Percentiles rank a stretch among this genome's conserved stretches.
These are phyloP conservation scores for Metarhizium rileyi DNA, from an alignment of 2,329 filamentous ascomycete genomes.

Conservation along the genomic window DNA sequence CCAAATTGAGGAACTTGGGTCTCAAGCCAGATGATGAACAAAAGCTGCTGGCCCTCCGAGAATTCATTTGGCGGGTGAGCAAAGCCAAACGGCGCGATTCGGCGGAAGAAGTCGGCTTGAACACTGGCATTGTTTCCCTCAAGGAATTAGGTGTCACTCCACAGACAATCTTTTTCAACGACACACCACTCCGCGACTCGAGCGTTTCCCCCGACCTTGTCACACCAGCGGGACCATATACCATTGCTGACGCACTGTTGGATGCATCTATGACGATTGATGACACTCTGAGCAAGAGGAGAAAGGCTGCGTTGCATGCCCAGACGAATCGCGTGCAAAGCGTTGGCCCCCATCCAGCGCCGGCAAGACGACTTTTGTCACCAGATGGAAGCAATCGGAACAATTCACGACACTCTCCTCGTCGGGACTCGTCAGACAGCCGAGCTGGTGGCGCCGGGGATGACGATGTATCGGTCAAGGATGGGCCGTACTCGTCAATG, in stretches of 20 bases:
- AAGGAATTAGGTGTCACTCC: conserved; percentile 68
- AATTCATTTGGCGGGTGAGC: conserved; percentile 85
- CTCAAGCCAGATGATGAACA: conserved; percentile 76
- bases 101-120: conserved; percentile 22
- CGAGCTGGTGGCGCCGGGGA: conserved; percentile 17
- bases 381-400: conserved; percentile 19
- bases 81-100: conserved; percentile 55
- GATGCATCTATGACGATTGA: conserved; percentile 88
- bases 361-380: conserved; percentile 19
- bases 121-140: conserved; percentile 51
- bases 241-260: conserved; percentile 80
- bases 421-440: conserved; percentile 24
- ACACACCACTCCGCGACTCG: conserved; percentile 45
- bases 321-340: conserved; percentile 36
- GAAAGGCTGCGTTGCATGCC: conserved; percentile 39
- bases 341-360: conserved; percentile 20
- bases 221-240: conserved; percentile 45
- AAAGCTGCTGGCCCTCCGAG: conserved; percentile 75
- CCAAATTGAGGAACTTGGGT: conserved; percentile 72
- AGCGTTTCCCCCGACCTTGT: conserved; percentile 23
- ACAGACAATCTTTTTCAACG: conserved; percentile 89
- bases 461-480: conserved; percentile 26
- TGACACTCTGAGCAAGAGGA: conserved; percentile 47
- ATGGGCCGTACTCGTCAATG: conserved; percentile 32
- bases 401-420: conserved; percentile 28